phyloP scores from a whole-genome alignment of 148 eudicot genomes.

The Amaranthus hypochondriacus region DNA sequence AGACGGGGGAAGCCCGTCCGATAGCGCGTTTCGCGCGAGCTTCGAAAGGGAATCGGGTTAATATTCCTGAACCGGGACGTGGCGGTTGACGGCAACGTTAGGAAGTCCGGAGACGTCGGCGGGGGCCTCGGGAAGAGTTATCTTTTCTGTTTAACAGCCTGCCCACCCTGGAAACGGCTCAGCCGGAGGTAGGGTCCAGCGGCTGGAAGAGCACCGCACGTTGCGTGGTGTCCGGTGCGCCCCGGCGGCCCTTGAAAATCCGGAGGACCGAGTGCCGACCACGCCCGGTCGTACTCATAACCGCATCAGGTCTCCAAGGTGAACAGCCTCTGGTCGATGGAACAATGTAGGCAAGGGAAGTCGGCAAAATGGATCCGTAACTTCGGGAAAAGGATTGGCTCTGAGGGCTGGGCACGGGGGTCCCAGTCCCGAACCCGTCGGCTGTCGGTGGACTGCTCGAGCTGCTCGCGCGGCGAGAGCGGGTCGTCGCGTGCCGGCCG shows the following conservation, averaged over 20 bases:
- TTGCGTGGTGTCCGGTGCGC: too few species aligned
- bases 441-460: too few species aligned
- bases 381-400: neutral
- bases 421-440: too few species aligned
- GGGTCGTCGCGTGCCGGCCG: slow-evolving; percentile 24
- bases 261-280: slow-evolving; percentile 8
- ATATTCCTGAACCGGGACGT: slow-evolving; percentile 10
- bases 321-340: slow-evolving; percentile 12
- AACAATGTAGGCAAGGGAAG: slow-evolving; percentile 12
- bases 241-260: slow-evolving; percentile 12
- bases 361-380: slow-evolving; percentile 8
- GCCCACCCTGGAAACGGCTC: neutral
- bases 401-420: too few species aligned
- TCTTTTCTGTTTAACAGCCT: slow-evolving; percentile 20
- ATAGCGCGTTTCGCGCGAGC: slow-evolving; percentile 12
- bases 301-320: slow-evolving; percentile 10
- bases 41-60: slow-evolving; percentile 17
- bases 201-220: too few species aligned
- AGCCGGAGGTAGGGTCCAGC: too few species aligned
- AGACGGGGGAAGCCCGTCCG: slow-evolving; percentile 1
- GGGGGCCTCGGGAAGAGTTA: slow-evolving; percentile 20
- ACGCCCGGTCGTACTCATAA: slow-evolving; percentile 11
- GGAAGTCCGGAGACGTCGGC: slow-evolving; percentile 19
- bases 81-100: slow-evolving; percentile 10
- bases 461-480: neutral